These are phyloP conservation scores for Colletotrichum tanaceti DNA, from an alignment of 2,329 filamentous ascomycete species.

Conservation along the genomic window DNA sequence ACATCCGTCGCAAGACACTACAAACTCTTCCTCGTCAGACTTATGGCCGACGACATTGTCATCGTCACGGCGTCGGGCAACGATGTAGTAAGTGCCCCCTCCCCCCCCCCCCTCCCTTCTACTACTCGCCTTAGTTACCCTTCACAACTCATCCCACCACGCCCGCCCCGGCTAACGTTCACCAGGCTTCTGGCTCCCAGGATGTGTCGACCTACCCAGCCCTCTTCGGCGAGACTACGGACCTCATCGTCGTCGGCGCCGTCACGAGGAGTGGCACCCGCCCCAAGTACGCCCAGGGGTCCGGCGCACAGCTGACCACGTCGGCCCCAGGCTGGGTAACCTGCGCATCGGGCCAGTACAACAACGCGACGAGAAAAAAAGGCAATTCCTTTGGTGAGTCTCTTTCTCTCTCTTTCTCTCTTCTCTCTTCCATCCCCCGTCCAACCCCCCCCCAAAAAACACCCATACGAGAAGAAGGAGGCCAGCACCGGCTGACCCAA, in stretches of 20 bases:
- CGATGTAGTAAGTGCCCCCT: neutral
- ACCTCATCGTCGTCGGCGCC: conserved; percentile 31
- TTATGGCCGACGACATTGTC: conserved; percentile 28
- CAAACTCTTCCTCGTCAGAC: conserved; percentile 4
- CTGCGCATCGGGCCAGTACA: neutral
- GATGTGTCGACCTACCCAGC: conserved; percentile 17
- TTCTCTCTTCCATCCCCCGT: no score
- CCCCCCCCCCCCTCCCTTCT: no score
- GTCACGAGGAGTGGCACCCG: conserved; percentile 11
- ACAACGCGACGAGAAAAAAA: no score
- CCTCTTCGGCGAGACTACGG: conserved; percentile 11
- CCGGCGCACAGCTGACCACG: conserved; percentile 14
- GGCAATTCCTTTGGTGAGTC: conserved; percentile 24
- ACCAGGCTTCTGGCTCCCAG: neutral
- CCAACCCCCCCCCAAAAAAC: no score
- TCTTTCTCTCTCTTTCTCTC: no score
- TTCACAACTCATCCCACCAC: neutral
- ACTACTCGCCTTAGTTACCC: no score
- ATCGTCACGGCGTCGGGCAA: conserved; percentile 25
- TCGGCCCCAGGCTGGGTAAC: conserved; percentile 6
- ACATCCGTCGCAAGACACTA: neutral
- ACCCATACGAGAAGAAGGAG: no score
- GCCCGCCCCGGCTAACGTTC: neutral
- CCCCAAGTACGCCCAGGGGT: conserved; percentile 17
- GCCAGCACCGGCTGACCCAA: neutral